phyloP scores from a whole-genome alignment of 1,284 basidiomycete species.

The Microbotryum violaceum region DNA sequence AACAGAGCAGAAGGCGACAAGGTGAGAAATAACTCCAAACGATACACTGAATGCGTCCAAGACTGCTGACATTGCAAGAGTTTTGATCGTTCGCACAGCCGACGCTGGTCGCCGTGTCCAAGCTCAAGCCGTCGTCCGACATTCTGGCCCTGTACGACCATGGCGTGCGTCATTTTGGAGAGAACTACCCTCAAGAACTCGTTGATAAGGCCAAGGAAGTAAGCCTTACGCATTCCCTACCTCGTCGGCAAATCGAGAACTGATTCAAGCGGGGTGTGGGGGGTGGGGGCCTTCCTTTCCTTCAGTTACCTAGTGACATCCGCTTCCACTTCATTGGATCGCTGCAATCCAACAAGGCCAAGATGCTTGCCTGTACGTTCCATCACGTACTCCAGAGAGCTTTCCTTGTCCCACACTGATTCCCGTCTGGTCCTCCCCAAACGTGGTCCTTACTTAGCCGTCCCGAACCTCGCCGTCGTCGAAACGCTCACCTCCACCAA shows the following conservation, averaged over 20 bases:
- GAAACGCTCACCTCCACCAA: conserved; percentile 87
- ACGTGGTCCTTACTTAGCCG: conserved; percentile 52
- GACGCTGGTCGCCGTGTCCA: conserved; percentile 81
- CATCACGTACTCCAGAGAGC: not conserved
- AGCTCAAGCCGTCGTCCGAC: conserved; percentile 83
- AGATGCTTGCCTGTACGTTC: conserved; percentile 70
- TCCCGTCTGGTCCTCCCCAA: conserved; percentile 13
- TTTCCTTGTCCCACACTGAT: not conserved
- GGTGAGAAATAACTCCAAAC: not conserved
- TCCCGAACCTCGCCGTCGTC: conserved; percentile 79
- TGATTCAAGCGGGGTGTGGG: not conserved
- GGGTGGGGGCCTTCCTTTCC: too few species aligned
- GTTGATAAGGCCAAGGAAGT: conserved; percentile 77
- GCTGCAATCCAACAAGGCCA: conserved; percentile 92
- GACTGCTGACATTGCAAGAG: too few species aligned
- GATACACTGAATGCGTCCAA: too few species aligned
- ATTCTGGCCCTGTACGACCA: conserved; percentile 68
- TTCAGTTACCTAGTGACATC: conserved; percentile 69
- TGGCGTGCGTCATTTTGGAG: conserved; percentile 86
- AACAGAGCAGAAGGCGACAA: not conserved
- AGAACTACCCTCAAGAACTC: conserved; percentile 95
- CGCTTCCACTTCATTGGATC: conserved; percentile 97
- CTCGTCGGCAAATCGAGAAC: conserved; percentile 11
- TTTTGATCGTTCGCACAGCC: conserved; percentile 37
- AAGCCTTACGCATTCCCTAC: conserved; percentile 38